phyloP scores from a whole-genome alignment of 163 green algal genomes.

The Trebouxia gelatinosa region DNA sequence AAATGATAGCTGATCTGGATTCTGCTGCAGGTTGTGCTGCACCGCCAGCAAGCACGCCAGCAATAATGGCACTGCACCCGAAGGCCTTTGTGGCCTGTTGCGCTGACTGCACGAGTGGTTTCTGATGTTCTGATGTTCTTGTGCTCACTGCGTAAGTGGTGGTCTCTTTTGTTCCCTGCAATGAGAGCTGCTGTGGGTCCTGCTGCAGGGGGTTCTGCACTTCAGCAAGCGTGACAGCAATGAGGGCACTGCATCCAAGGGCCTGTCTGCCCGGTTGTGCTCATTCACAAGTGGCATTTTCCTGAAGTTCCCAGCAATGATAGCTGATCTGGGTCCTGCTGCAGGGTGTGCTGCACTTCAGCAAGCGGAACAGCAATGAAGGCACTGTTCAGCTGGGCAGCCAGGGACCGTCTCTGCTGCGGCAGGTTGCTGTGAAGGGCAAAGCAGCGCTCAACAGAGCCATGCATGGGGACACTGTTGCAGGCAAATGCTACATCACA shows the following conservation, averaged over 20 bases:
- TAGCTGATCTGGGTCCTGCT: not conserved
- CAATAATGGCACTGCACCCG: constrained; percentile 42
- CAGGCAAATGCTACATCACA: constrained; percentile 33
- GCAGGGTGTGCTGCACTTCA: constrained; percentile 52
- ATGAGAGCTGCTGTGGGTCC: not conserved
- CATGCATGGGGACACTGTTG: constrained; percentile 63
- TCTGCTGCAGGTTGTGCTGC: constrained; percentile 44
- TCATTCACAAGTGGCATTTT: too few species aligned
- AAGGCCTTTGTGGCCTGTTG: too few species aligned
- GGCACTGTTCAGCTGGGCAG: constrained; percentile 46
- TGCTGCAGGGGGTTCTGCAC: not conserved
- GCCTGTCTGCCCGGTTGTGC: too few species aligned
- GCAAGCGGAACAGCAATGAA: constrained; percentile 38
- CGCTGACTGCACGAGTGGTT: too few species aligned
- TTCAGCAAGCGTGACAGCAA: not conserved
- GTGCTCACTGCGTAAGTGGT: too few species aligned
- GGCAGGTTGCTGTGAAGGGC: not conserved
- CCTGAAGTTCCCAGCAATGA: too few species aligned
- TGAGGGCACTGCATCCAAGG: not conserved
- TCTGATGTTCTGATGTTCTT: too few species aligned
- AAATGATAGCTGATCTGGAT: too few species aligned
- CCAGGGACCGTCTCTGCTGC: constrained; percentile 40
- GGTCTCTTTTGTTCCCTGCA: too few species aligned
- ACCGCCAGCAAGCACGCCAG: constrained; percentile 44
- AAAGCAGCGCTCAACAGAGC: constrained; percentile 43